Conservation (phyloP, 2,329 filamentous ascomycete species). For the Trichocomaceae sp. region DNA sequence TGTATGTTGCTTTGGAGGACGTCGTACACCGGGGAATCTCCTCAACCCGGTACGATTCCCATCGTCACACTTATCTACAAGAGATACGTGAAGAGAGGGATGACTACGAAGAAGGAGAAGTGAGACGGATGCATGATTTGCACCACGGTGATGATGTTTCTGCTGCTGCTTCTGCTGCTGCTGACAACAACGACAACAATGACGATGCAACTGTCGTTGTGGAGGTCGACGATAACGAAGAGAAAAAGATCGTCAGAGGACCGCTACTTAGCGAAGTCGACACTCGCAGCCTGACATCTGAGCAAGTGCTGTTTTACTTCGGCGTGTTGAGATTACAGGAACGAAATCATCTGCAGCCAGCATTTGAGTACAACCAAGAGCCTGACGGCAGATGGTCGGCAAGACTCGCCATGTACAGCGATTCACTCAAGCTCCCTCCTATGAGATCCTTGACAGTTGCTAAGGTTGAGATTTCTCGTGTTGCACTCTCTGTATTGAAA, state of each 20-base stretch:
- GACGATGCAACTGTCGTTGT: constrained; percentile 22
- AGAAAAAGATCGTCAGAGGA: not conserved
- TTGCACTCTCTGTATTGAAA: constrained; percentile 22
- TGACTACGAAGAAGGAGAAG: not conserved
- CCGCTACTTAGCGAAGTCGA: constrained; percentile 12
- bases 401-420: constrained; percentile 24
- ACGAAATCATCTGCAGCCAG: constrained; percentile 17
- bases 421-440: constrained; percentile 17
- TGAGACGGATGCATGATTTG: not conserved
- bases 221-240: constrained; percentile 15
- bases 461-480: constrained; percentile 23
- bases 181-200: not conserved
- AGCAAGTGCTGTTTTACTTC: constrained; percentile 27
- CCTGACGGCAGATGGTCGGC: constrained; percentile 20
- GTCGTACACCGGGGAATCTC: not conserved
- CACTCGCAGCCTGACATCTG: constrained; percentile 12
- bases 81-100: not conserved
- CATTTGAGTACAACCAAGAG: constrained; percentile 20
- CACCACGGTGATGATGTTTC: not conserved
- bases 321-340: constrained; percentile 24
- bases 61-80: not conserved
- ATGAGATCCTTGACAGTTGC: constrained; percentile 16
- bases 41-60: not conserved
- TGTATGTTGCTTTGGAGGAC: not conserved
- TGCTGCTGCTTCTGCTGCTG: no score